Evolutionary conservation across 148 eudicot genomes (phyloP).

Genomic region (Heliosperma pusillum): DNA sequence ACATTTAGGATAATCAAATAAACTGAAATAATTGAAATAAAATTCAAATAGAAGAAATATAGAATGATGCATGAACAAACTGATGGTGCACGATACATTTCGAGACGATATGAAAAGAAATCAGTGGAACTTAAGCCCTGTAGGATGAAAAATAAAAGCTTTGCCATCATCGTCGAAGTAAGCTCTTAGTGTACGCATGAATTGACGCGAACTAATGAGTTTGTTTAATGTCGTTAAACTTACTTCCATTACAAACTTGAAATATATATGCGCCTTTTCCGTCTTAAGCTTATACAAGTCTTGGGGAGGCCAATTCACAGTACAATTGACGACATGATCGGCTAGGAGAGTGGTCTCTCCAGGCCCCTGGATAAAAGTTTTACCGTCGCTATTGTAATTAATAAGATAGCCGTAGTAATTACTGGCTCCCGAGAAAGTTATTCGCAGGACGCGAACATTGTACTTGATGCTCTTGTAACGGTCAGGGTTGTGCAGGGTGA

Average conservation of each 20-base stretch:
- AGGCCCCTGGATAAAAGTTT: not conserved
- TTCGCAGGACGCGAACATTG: not conserved
- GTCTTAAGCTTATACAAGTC: too few species aligned
- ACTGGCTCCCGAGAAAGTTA: not conserved
- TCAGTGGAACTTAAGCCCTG: not conserved
- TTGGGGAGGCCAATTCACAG: not conserved
- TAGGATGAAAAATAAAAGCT: not conserved
- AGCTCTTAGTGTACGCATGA: not conserved
- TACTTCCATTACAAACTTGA: not conserved
- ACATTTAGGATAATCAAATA: not conserved
- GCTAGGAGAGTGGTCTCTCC: not conserved
- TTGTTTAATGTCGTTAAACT: not conserved
- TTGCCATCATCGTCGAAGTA: not conserved
- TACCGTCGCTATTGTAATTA: not conserved
- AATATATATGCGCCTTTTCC: not conserved
- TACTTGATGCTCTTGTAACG: constrained; percentile 4
- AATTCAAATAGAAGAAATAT: too few species aligned
- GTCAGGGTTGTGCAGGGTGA: constrained; percentile 11
- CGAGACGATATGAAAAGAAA: not conserved
- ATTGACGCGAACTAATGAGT: not conserved
- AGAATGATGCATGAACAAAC: too few species aligned
- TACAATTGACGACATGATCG: not conserved
- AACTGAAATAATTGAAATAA: not conserved
- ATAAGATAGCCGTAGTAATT: not conserved
- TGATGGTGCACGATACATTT: too few species aligned